A percentile compares a stretch with the other conserved stretches of the same genome.
These are phyloP conservation scores for Populus euphratica DNA, from an alignment of 345 rosid species.

Conservation along the genomic window DNA sequence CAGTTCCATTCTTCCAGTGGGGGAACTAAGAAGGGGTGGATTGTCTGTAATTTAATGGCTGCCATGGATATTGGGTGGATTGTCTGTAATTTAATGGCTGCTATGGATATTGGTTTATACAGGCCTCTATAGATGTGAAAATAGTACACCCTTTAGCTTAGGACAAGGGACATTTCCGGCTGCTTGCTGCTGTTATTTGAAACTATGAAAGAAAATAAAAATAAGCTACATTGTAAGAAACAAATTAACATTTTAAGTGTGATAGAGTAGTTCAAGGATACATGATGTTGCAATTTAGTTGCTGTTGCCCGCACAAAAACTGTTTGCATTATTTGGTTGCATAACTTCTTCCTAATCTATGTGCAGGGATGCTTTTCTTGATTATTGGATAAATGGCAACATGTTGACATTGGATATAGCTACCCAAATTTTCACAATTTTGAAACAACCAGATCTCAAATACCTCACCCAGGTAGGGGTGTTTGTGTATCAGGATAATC, in stretches of 20 bases:
- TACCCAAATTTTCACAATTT: conserved; percentile 65
- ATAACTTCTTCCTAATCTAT: conserved; percentile 16
- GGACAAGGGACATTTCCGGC: too few relatives aligned
- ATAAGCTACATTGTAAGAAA: background rate
- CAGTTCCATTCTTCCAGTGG: too few relatives aligned
- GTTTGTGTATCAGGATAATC: background rate
- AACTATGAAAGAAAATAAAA: background rate
- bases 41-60: too few relatives aligned
- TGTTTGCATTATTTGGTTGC: background rate
- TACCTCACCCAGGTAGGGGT: conserved; percentile 64
- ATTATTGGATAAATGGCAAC: conserved; percentile 72
- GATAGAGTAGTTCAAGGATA: background rate
- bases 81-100: too few relatives aligned
- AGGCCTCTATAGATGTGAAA: too few relatives aligned
- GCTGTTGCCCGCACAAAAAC: background rate
- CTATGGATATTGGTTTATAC: too few relatives aligned
- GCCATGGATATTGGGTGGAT: too few relatives aligned
- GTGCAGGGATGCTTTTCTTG: conserved; percentile 76
- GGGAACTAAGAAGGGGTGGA: too few relatives aligned
- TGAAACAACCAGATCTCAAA: conserved; percentile 67
- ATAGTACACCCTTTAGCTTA: too few relatives aligned
- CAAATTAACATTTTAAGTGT: background rate
- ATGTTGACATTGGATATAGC: conserved; percentile 76
- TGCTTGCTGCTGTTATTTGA: too few relatives aligned
- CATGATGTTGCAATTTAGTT: background rate